Conservation (phyloP, 73 alveolate species). For the Tetrahymena malaccensis region DNA sequence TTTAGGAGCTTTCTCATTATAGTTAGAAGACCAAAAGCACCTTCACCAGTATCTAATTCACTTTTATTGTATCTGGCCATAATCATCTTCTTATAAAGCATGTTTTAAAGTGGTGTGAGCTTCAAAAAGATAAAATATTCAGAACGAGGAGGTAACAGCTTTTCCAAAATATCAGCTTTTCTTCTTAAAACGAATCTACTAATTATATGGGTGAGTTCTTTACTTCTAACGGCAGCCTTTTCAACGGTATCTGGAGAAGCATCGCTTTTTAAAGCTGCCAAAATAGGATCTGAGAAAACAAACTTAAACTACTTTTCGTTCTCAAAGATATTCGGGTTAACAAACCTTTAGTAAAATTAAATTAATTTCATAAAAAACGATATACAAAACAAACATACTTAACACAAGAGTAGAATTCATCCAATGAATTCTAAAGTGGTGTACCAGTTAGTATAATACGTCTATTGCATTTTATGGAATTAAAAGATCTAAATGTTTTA, state of each 20-base stretch:
- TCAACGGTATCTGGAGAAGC: conserved; percentile 17
- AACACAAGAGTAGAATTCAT: conserved; percentile 63
- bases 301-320: conserved; percentile 10
- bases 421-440: conserved; percentile 86
- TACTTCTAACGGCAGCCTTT: conserved; percentile 19
- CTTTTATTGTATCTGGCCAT: not conserved
- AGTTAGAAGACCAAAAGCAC: not conserved
- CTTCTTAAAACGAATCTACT: conserved; percentile 84
- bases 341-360: not conserved
- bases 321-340: conserved; percentile 12
- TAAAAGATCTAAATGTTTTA: conserved; percentile 45
- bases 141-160: conserved; percentile 75
- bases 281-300: conserved; percentile 25
- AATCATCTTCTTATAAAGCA: conserved; percentile 70
- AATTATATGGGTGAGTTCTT: conserved; percentile 22
- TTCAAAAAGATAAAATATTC: conserved; percentile 86
- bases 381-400: conserved; percentile 8
- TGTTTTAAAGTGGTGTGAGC: conserved; percentile 70
- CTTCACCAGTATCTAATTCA: not conserved
- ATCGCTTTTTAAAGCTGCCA: conserved; percentile 4
- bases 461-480: conserved; percentile 24
- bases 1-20: conserved; percentile 33
- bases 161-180: conserved; percentile 74
- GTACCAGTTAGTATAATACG: conserved; percentile 93
- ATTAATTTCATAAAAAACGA: not conserved